Percentiles rank a stretch among this genome's conserved stretches.
These are phyloP conservation scores for Datura wrightii DNA, from an alignment of 257 asterid genomes.

Conservation along the genomic window DNA sequence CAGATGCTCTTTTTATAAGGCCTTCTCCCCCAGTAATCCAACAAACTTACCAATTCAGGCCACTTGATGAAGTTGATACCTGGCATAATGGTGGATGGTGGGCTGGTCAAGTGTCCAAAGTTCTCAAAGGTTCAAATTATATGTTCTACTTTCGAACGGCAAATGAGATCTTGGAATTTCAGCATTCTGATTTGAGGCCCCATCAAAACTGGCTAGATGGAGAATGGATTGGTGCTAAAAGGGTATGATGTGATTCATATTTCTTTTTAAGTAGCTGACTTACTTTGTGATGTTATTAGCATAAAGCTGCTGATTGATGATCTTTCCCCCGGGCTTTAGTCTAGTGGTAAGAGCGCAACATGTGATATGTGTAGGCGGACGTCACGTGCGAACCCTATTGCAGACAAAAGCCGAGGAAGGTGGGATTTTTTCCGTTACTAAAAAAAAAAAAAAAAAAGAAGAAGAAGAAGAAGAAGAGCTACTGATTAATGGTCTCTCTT, in stretches of 20 bases:
- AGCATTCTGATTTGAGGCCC: constrained; percentile 65
- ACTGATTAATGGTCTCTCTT: neutral
- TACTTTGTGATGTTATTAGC: constrained; percentile 5
- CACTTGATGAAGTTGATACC: constrained; percentile 58
- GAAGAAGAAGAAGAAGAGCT: neutral
- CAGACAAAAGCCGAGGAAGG: neutral
- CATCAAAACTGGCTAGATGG: constrained; percentile 61
- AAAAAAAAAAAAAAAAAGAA: neutral
- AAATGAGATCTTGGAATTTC: constrained; percentile 50
- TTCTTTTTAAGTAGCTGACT: neutral
- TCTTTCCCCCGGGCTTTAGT: neutral
- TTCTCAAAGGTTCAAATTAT: constrained; percentile 45
- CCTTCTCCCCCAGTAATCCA: constrained; percentile 51
- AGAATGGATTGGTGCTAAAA: constrained; percentile 50
- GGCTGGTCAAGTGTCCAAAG: constrained; percentile 54
- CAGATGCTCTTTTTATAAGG: constrained; percentile 54
- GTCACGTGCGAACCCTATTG: neutral
- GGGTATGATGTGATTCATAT: constrained; percentile 39
- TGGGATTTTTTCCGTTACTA: neutral
- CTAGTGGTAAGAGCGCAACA: neutral
- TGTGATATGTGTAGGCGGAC: neutral
- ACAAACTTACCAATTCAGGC: constrained; percentile 45
- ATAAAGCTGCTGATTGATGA: constrained; percentile 13
- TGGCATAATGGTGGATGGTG: constrained; percentile 68
- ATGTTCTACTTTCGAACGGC: constrained; percentile 43